Evolutionary conservation across 176 grass and related monocot genomes (phyloP), one percentile per base, ranked within the genome.

Genomic region (Bolboschoenus planiculmis): DNA sequence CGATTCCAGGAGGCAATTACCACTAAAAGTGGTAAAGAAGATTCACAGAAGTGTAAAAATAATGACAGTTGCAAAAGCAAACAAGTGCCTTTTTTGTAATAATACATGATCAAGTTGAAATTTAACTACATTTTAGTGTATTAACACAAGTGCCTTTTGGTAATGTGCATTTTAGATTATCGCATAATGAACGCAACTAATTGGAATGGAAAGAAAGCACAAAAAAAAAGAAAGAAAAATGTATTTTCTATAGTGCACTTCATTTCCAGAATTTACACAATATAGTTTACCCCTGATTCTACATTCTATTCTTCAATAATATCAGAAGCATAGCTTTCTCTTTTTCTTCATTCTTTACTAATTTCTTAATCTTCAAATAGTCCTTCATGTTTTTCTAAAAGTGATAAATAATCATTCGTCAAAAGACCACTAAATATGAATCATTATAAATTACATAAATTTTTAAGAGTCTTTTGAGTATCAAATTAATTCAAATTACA

Each of bases 31-130:
- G 44, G 44, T 1, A 47, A 14, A 47, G 44, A 44, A 4, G 1
- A 58, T 78, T 92, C 5, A 85, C 85, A 1, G 89, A 72, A 16
- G 85, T 56, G 15, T n/a, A n/a, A n/a, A n/a, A n/a, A 75, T 59
- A 70, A 87, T 76, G 55, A 89, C 67, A 3, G 82, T 87, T 14
- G 85, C 85, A 18, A 92, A 48, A 43, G 82, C 87, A 66, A 92
- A 89, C 0, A 70, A 79, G 13, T 53, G 50, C 39, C 0, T 0
- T 40, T 40, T 40, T 3, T 40, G 50, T 53, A 16, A 4, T 53
- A 53, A 57, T 33, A 16, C 60, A 63, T 2, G 33, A 63, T 16
- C 24, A 11, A 6, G 29, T 63, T 5, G 3, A 63, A 63, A 24
- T 57, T 33, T 15, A 63, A 63, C 3, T 31, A 14, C 4, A 14